Base-by-base conservation (phyloP, 1,284 basidiomycete genomes). In the Malassezia pachydermatis region DNA sequence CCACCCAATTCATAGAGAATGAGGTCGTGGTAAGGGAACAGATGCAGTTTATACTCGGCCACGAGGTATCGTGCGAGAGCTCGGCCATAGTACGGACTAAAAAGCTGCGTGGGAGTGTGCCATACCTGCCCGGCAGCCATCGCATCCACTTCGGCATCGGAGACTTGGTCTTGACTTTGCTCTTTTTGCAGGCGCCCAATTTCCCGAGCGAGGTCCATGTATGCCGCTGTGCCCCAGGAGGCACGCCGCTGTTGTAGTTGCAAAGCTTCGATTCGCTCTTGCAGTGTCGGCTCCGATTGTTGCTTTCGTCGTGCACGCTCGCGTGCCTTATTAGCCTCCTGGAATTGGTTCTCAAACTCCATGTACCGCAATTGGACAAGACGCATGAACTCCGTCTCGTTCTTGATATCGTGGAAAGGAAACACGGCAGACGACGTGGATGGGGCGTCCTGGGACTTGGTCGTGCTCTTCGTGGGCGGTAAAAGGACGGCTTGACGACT, bases 81-180 rank as follows among this genome's bases (percentile, higher is more conserved):
- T 62, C 83, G 82, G 27, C 88, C 92, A 67, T 92, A 99, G 78
- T 84, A 86, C 9, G 94, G 94, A 79, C 92, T 88, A 78, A 98
- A 96, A 32, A 99, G 76, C 72, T 98, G 92, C 2, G 89, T 95
- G 0, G 94, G 94, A 0, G 94, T 99, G 75, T 99, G 94, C 94
- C 94, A 99, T 45, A 98, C 78, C 73, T 99, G 94, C 62, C 81
- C 79, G 5, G 88, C 88, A 0, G 63, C 65, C 68, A 68, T 68
- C 2, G 52, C 42, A 28, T 62, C 54, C 1, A 68, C 60, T 73
- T 75, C 51, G n/a, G 44, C 27, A 22, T 63, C 60, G 16, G 55
- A 51, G 1, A 59, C 55, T 19, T 54, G 48, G 16, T 51, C 45
- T 51, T 54, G 17, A 39, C 35, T 59, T 49, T 58, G 51, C 20